Evolutionary conservation across 2,329 filamentous ascomycete genomes (phyloP), one percentile per base, ranked within the genome.

Genomic region (Colletotrichum truncatum): DNA sequence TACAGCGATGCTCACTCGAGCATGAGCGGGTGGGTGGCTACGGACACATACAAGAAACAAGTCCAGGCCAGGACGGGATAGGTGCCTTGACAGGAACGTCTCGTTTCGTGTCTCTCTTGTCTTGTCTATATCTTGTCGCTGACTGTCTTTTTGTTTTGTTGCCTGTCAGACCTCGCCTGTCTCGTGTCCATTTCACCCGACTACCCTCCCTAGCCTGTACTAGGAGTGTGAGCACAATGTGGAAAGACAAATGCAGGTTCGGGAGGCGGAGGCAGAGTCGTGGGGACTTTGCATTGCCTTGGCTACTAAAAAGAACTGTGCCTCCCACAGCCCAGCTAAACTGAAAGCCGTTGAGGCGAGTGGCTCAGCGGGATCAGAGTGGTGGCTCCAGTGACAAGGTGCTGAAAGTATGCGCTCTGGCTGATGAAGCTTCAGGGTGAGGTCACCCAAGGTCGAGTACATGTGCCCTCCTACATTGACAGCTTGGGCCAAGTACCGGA

Each of bases 291-390:
- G 30, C 48, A 52, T 34, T 36, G 30, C 28, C 48, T 34, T 18
- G 39, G 4, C 39, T 23, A 10, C 16, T n/a, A 23, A 16, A 39
- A 39, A 16, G 10, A 16, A 21, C 11, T 21, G 25, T n/a, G 12
- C 28, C 48, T 18, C 23, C 48, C 26, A 23, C 18, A n/a, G 32
- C 48, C 30, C 32, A 52, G 48, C 12, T 23, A 25, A 46, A 39
- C 34, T 28, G 49, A 26, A 28, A 52, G 48, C 32, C 49, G 49
- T 25, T 28, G 23, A 12, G 23, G 34, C 26, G 23, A 25, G 38
- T 55, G 52, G 52, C 52, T 55, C 52, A 25, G 52, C 52, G 28
- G 36, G n/a, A 45, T n/a, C 18, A n/a, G 38, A 26, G 25, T 18
- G 23, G 34, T 55, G 36, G 18, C 39, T 43, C 18, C 38, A 43